Evolutionary conservation across 2,329 filamentous ascomycete species (phyloP).

Genomic region (Cephalotrichum gorgonifer): DNA sequence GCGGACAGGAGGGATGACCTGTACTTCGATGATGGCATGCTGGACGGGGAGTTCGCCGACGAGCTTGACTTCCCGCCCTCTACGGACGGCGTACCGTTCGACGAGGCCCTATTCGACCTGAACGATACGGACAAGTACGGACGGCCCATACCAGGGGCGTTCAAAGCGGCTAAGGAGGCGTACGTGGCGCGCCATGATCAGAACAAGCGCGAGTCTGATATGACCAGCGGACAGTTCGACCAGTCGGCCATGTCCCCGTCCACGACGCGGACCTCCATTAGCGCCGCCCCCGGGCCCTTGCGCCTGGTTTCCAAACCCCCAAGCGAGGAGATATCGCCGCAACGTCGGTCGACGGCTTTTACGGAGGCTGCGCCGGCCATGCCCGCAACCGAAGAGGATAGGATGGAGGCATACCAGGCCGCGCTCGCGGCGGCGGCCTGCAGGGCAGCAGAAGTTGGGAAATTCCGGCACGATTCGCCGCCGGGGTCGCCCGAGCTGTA

Average conservation of each 20-base stretch:
- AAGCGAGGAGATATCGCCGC: conserved; percentile 1
- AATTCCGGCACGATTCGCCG: conserved; percentile 54
- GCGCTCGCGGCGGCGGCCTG: conserved; percentile 75
- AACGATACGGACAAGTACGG: conserved; percentile 55
- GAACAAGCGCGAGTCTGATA: conserved; percentile 25
- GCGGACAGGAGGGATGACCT: conserved; percentile 40
- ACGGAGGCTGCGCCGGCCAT: neutral
- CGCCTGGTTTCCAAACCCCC: neutral
- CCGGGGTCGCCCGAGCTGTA: conserved; percentile 13
- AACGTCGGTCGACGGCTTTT: neutral
- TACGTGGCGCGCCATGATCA: conserved; percentile 4
- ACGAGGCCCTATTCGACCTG: conserved; percentile 64
- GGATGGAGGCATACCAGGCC: conserved; percentile 63
- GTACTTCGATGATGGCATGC: conserved; percentile 58
- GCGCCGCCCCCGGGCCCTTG: neutral
- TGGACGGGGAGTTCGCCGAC: conserved; percentile 33
- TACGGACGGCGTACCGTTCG: conserved; percentile 46
- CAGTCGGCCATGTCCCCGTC: conserved; percentile 33
- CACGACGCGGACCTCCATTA: conserved; percentile 39
- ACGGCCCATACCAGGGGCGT: conserved; percentile 47
- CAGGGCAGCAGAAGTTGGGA: conserved; percentile 63
- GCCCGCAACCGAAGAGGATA: conserved; percentile 12
- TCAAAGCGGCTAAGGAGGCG: conserved; percentile 38
- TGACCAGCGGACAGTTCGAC: conserved; percentile 32
- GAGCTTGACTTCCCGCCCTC: conserved; percentile 28